Conservation (phyloP, 2,329 filamentous ascomycete species). For the Diplodia seriata region DNA sequence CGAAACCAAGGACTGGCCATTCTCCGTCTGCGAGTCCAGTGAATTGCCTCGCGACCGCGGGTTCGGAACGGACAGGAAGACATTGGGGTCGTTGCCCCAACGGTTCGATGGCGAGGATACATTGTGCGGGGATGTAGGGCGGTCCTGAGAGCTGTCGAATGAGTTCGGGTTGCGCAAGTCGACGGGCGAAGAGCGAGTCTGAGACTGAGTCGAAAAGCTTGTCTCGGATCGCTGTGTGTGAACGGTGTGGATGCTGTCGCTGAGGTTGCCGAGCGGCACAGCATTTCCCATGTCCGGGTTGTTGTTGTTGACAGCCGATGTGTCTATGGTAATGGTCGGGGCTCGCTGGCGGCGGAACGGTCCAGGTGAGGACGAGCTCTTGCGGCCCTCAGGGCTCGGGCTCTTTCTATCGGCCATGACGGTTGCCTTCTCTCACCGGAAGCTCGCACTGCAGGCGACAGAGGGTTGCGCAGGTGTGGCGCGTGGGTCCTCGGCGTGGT, state of each 20-base stretch:
- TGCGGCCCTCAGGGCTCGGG: conserved; percentile 34
- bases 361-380: conserved; percentile 40
- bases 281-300: conserved; percentile 45
- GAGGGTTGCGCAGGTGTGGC: conserved; percentile 19
- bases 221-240: conserved; percentile 35
- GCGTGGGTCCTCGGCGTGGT: conserved; percentile 12
- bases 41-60: conserved; percentile 70
- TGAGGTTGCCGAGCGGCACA: conserved; percentile 44
- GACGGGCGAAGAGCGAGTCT: conserved; percentile 39
- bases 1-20: conserved; percentile 60
- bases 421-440: conserved; percentile 27
- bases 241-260: conserved; percentile 38
- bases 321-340: conserved; percentile 61
- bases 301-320: conserved; percentile 55
- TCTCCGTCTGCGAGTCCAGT: conserved; percentile 67
- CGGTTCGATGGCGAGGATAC: conserved; percentile 67
- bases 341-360: conserved; percentile 50
- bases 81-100: conserved; percentile 59
- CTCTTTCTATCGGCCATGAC: conserved; percentile 43
- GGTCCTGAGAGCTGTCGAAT: conserved; percentile 69
- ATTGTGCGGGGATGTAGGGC: conserved; percentile 72
- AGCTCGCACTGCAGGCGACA: neutral
- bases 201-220: conserved; percentile 38
- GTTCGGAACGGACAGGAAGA: conserved; percentile 69
- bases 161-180: conserved; percentile 61